phyloP scores from a whole-genome alignment of 2,329 filamentous ascomycete species.

The Alternaria tenuissima region DNA sequence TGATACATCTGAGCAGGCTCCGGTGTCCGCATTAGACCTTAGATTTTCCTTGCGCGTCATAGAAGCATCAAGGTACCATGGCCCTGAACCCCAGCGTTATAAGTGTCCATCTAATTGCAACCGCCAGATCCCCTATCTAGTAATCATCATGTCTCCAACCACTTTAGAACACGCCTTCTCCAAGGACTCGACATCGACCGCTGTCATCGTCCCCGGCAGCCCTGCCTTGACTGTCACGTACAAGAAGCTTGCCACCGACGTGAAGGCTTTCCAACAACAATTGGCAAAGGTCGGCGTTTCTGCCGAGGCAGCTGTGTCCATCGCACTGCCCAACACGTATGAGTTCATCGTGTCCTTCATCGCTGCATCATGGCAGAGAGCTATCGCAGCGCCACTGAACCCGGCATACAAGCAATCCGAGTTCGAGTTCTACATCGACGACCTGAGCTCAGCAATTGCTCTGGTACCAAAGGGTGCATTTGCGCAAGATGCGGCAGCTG shows the following conservation, averaged over 20 bases:
- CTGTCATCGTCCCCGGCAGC: slow-evolving; percentile 77
- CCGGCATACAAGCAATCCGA: slow-evolving; percentile 88
- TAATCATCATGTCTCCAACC: slow-evolving; percentile 59
- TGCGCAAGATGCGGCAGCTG: slow-evolving; percentile 71
- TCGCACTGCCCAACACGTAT: slow-evolving; percentile 84
- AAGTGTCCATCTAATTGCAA: slow-evolving; percentile 14
- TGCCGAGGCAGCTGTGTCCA: slow-evolving; percentile 76
- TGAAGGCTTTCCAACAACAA: slow-evolving; percentile 76
- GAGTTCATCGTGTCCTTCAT: slow-evolving; percentile 89
- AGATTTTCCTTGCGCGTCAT: slow-evolving; percentile 20
- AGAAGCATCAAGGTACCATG: slow-evolving; percentile 11
- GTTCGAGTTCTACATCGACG: slow-evolving; percentile 92
- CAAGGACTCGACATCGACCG: slow-evolving; percentile 60
- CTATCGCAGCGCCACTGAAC: slow-evolving; percentile 85
- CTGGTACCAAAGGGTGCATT: slow-evolving; percentile 78
- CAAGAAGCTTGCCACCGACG: slow-evolving; percentile 70
- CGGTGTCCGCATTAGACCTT: slow-evolving; percentile 16
- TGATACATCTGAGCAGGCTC: slow-evolving; percentile 31
- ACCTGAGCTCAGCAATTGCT: slow-evolving; percentile 80
- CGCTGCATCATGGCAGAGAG: slow-evolving; percentile 84
- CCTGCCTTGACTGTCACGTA: slow-evolving; percentile 75
- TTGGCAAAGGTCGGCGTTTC: slow-evolving; percentile 78
- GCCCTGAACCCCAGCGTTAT: neutral
- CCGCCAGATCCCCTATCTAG: slow-evolving; percentile 19
- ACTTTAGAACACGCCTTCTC: slow-evolving; percentile 68